Evolutionary conservation across 1,284 basidiomycete species (phyloP).

Genomic region (Leccinum pallidistipes): DNA sequence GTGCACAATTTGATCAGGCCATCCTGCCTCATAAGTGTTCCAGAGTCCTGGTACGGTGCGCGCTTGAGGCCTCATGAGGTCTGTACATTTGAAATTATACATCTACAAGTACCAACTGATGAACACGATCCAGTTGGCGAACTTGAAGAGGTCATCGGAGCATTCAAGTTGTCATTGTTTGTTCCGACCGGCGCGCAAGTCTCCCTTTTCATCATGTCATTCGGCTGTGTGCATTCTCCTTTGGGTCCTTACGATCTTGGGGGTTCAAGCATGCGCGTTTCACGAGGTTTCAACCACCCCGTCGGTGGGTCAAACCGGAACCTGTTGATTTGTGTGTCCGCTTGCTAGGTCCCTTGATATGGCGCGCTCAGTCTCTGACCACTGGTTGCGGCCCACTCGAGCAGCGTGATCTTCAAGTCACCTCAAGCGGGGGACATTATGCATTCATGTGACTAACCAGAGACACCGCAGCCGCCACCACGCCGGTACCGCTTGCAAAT

Average conservation of each 20-base stretch:
- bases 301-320: constrained; percentile 6
- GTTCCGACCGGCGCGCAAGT: not conserved
- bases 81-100: constrained; percentile 23
- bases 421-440: constrained; percentile 1
- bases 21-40: constrained; percentile 1
- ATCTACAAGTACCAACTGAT: constrained; percentile 11
- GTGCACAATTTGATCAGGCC: constrained; percentile 6
- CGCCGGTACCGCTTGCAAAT: constrained; percentile 26
- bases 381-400: not conserved
- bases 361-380: not conserved
- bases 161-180: constrained; percentile 10
- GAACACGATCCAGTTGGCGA: constrained; percentile 12
- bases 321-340: constrained; percentile 2
- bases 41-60: constrained; percentile 5
- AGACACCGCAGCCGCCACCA: constrained; percentile 12
- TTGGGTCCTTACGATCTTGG: constrained; percentile 19
- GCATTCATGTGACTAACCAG: constrained; percentile 3
- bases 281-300: constrained; percentile 21
- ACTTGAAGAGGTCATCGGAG: constrained; percentile 9
- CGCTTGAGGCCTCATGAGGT: constrained; percentile 3
- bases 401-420: constrained; percentile 8
- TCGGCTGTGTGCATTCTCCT: constrained; percentile 30
- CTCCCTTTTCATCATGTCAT: constrained; percentile 13
- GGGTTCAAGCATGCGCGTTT: constrained; percentile 17
- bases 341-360: constrained; percentile 1